phyloP scores from a whole-genome alignment of 2,329 filamentous ascomycete species.

The Ascochyta pisi region DNA sequence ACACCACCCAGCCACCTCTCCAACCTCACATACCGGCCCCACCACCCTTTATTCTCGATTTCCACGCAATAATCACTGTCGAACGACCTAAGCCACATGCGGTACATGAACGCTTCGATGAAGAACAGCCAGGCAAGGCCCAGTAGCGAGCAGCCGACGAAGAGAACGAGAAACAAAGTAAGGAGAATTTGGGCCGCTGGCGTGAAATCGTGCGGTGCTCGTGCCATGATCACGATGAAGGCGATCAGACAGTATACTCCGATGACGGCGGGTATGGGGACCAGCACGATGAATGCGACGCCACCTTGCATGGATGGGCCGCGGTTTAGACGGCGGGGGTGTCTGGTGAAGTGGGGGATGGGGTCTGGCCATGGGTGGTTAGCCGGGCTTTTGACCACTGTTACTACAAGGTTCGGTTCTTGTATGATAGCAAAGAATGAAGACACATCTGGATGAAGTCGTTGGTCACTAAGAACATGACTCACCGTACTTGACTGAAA shows the following conservation, averaged over 20 bases:
- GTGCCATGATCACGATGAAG: constrained; percentile 7
- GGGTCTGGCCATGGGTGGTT: background rate
- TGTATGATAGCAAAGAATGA: no score
- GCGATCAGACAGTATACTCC: constrained; percentile 2
- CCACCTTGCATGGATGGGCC: constrained; percentile 7
- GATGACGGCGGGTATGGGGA: background rate
- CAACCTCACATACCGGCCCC: background rate
- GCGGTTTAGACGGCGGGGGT: constrained; percentile 2
- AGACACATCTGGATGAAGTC: no score
- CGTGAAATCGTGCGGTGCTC: constrained; percentile 1
- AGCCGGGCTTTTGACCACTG: background rate
- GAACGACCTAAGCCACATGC: constrained; percentile 6
- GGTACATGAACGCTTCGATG: constrained; percentile 3
- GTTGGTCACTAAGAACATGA: no score
- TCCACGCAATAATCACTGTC: constrained; percentile 1
- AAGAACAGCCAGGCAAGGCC: constrained; percentile 2
- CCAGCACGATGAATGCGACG: constrained; percentile 2
- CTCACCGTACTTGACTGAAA: no score
- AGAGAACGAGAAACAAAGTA: background rate
- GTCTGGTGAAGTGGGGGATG: background rate
- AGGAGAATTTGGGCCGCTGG: background rate
- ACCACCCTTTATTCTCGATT: constrained; percentile 1
- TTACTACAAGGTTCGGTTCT: no score
- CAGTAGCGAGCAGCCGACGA: background rate
- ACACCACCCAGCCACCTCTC: background rate